A percentile compares a stretch with the other conserved stretches of the same genome.
These are phyloP conservation scores for Termitomyces sp. DNA, from an alignment of 768 basidiomycete species.

Conservation along the genomic window DNA sequence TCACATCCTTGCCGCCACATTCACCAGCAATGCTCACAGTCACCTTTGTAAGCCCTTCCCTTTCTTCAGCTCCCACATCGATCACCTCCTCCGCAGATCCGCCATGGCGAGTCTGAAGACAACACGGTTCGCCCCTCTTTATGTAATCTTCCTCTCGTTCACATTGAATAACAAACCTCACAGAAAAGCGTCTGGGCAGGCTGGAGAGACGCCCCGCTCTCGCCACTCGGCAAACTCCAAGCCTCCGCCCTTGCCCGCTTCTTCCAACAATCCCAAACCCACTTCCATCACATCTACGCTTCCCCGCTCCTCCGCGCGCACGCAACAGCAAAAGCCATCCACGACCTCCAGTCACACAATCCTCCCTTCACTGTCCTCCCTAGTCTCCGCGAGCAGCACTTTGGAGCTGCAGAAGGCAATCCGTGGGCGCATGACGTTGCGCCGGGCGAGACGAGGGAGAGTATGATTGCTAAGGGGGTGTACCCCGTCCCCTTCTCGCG, in stretches of 20 bases:
- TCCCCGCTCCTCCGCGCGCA: slow-evolving; percentile 68
- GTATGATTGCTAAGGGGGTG: slow-evolving; percentile 46
- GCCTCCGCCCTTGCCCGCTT: slow-evolving; percentile 57
- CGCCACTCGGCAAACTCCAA: slow-evolving; percentile 65
- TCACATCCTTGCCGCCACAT: not conserved
- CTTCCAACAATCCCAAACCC: slow-evolving; percentile 39
- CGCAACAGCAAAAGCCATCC: slow-evolving; percentile 58
- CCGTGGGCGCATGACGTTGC: slow-evolving; percentile 41
- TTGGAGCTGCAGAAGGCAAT: slow-evolving; percentile 70
- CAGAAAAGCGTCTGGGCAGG: slow-evolving; percentile 65
- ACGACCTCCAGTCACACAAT: slow-evolving; percentile 49
- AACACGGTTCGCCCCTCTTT: not conserved
- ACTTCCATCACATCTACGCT: slow-evolving; percentile 58
- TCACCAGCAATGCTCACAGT: slow-evolving; percentile 9
- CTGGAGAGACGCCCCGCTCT: slow-evolving; percentile 74
- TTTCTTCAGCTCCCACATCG: not conserved
- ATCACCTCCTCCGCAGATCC: not conserved
- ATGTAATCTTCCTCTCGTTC: no score
- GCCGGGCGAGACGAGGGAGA: slow-evolving; percentile 33
- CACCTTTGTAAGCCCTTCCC: slow-evolving; percentile 6
- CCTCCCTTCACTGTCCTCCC: slow-evolving; percentile 54
- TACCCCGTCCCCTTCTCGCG: slow-evolving; percentile 53
- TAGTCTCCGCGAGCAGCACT: slow-evolving; percentile 68
- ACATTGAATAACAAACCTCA: not conserved
- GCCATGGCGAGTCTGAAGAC: slow-evolving; percentile 12